phyloP scores from a whole-genome alignment of 495 filamentous ascomycete species.

The Lophium mytilinum region DNA sequence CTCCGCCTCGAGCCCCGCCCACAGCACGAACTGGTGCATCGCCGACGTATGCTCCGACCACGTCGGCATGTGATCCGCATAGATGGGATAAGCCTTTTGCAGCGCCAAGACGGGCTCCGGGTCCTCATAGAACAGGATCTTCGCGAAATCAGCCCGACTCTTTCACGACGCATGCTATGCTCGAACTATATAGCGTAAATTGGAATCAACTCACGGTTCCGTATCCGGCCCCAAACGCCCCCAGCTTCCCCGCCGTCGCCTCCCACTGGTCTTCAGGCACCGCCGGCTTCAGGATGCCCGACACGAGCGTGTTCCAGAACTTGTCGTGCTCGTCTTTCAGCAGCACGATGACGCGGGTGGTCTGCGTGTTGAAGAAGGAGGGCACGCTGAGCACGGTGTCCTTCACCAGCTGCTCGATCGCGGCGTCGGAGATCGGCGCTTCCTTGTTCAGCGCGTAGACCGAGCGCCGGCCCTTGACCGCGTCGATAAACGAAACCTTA shows the following conservation, averaged over 20 bases:
- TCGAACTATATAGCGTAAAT: too few species aligned
- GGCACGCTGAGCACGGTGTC: constrained; percentile 48
- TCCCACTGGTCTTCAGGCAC: constrained; percentile 48
- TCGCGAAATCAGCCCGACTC: constrained; percentile 3
- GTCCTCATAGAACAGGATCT: constrained; percentile 62
- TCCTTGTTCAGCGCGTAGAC: constrained; percentile 52
- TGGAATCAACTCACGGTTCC: constrained; percentile 47
- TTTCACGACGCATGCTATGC: too few species aligned
- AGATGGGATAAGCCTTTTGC: constrained; percentile 46
- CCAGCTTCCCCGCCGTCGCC: constrained; percentile 41
- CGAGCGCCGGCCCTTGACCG: constrained; percentile 49
- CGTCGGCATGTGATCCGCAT: constrained; percentile 54
- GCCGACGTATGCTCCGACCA: constrained; percentile 55
- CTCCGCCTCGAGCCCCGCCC: constrained; percentile 60
- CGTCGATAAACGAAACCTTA: constrained; percentile 40
- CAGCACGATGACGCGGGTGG: constrained; percentile 52
- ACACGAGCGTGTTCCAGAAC: constrained; percentile 50
- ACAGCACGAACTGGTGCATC: constrained; percentile 61
- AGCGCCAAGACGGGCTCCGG: constrained; percentile 40
- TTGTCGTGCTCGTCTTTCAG: constrained; percentile 56
- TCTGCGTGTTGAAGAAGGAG: constrained; percentile 59
- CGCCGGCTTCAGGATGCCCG: constrained; percentile 46
- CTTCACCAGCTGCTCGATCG: constrained; percentile 50
- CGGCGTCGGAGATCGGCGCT: constrained; percentile 42
- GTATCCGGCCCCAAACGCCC: constrained; percentile 47